Evolutionary conservation across 2,329 filamentous ascomycete genomes (phyloP).

Genomic region (Penicillium sp.): DNA sequence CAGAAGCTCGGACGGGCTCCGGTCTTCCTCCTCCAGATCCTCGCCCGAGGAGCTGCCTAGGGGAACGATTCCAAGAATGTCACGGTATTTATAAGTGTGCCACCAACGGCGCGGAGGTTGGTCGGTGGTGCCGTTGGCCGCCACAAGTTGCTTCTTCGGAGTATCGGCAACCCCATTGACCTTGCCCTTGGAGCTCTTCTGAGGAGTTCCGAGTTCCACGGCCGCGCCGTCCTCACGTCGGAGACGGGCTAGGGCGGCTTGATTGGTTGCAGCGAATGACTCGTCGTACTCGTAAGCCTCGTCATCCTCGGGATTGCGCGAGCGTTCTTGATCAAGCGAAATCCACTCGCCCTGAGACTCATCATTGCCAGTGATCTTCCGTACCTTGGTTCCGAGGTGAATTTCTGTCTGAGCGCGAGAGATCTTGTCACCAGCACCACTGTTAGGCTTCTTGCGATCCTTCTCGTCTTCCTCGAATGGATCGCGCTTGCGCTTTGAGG

Average conservation of each 20-base stretch:
- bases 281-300: conserved; percentile 42
- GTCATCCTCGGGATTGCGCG: conserved; percentile 33
- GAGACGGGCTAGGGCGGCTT: conserved; percentile 38
- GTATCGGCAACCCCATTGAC: conserved; percentile 27
- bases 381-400: conserved; percentile 52
- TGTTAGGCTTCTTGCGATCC: conserved; percentile 51
- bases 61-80: conserved; percentile 77
- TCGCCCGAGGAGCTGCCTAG: conserved; percentile 48
- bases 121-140: conserved; percentile 31
- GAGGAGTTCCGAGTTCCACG: conserved; percentile 26
- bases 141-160: conserved; percentile 32
- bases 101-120: conserved; percentile 56
- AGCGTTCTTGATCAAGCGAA: conserved; percentile 37
- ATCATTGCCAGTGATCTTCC: conserved; percentile 50
- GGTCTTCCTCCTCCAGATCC: conserved; percentile 34
- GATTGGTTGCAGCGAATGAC: conserved; percentile 35
- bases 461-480: conserved; percentile 43
- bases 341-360: conserved; percentile 41
- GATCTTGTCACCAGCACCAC: conserved; percentile 61
- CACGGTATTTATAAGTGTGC: conserved; percentile 90
- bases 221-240: conserved; percentile 30
- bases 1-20: conserved; percentile 30
- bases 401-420: conserved; percentile 49
- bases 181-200: conserved; percentile 27
- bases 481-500: conserved; percentile 50